These are phyloP conservation scores for Celoporthe dispersa DNA, from an alignment of 2,329 filamentous ascomycete genomes.

Conservation along the genomic window DNA sequence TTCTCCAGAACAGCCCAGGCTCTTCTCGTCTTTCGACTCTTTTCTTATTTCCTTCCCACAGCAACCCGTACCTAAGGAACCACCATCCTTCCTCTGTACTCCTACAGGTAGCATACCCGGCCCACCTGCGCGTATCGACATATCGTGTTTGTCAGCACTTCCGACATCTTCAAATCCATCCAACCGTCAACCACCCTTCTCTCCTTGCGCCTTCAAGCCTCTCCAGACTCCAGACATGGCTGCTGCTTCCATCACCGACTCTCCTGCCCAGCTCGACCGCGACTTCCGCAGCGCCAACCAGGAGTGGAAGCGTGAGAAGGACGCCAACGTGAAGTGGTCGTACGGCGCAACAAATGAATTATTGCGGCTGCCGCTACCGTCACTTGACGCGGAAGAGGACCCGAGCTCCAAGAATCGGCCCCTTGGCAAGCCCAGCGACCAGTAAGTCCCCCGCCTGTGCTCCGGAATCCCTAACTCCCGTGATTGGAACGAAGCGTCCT, in stretches of 20 bases:
- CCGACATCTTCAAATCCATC: constrained; percentile 10
- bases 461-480: not conserved
- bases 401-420: constrained; percentile 42
- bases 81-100: constrained; percentile 14
- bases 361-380: constrained; percentile 4
- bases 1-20: constrained; percentile 20
- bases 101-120: constrained; percentile 2
- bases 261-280: constrained; percentile 40
- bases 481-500: constrained; percentile 10
- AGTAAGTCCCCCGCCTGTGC: constrained; percentile 38
- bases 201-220: constrained; percentile 5
- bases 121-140: not conserved
- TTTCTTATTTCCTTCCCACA: constrained; percentile 10
- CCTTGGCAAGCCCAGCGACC: constrained; percentile 36
- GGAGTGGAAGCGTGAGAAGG: constrained; percentile 50
- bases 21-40: constrained; percentile 9
- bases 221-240: constrained; percentile 32
- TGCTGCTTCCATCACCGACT: constrained; percentile 32
- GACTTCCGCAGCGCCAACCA: constrained; percentile 50
- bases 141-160: not conserved
- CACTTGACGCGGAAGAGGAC: constrained; percentile 34
- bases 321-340: constrained; percentile 48
- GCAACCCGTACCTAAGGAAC: constrained; percentile 18
- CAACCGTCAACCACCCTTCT: not conserved
- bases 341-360: constrained; percentile 36